Conservation (phyloP, 2,329 filamentous ascomycete genomes). For the Gliomastix tumulicola region DNA sequence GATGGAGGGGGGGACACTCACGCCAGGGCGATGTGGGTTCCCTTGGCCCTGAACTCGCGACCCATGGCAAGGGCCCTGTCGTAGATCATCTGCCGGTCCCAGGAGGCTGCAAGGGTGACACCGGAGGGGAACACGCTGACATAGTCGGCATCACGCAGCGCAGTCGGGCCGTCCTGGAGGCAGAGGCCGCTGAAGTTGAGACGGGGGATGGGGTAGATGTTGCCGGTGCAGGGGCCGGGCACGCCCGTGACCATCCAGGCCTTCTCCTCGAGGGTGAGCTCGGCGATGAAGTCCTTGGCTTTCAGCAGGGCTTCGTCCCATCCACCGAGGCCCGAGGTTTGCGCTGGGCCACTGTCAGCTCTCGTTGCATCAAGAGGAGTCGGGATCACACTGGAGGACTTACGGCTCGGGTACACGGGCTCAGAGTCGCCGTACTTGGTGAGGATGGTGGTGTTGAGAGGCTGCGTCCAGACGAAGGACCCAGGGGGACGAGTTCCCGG, state of each 20-base stretch:
- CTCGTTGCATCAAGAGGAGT: too few species aligned
- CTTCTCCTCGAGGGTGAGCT: slow-evolving; percentile 19
- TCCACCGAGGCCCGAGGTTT: slow-evolving; percentile 21
- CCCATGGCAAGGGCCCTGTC: slow-evolving; percentile 56
- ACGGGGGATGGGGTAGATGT: slow-evolving; percentile 44
- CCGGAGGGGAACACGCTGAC: slow-evolving; percentile 75
- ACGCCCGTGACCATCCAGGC: slow-evolving; percentile 21
- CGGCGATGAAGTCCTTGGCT: slow-evolving; percentile 19
- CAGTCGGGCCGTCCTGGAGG: slow-evolving; percentile 74
- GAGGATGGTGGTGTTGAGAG: slow-evolving; percentile 30
- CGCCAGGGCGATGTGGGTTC: slow-evolving; percentile 58
- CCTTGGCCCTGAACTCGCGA: slow-evolving; percentile 67
- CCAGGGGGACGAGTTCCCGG: too few species aligned
- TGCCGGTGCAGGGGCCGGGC: slow-evolving; percentile 56
- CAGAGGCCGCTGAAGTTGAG: slow-evolving; percentile 53
- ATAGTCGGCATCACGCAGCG: slow-evolving; percentile 59
- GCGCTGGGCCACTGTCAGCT: slow-evolving; percentile 18
- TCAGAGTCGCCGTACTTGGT: slow-evolving; percentile 29
- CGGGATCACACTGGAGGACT: too few species aligned
- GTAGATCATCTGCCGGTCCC: slow-evolving; percentile 70
- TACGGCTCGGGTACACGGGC: slow-evolving; percentile 26
- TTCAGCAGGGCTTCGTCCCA: slow-evolving; percentile 28
- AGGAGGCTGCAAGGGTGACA: slow-evolving; percentile 71
- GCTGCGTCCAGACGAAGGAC: slow-evolving; percentile 30
- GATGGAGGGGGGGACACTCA: too few species aligned